Conservation (phyloP, 2,329 filamentous ascomycete genomes). For the Fusarium oxysporum region DNA sequence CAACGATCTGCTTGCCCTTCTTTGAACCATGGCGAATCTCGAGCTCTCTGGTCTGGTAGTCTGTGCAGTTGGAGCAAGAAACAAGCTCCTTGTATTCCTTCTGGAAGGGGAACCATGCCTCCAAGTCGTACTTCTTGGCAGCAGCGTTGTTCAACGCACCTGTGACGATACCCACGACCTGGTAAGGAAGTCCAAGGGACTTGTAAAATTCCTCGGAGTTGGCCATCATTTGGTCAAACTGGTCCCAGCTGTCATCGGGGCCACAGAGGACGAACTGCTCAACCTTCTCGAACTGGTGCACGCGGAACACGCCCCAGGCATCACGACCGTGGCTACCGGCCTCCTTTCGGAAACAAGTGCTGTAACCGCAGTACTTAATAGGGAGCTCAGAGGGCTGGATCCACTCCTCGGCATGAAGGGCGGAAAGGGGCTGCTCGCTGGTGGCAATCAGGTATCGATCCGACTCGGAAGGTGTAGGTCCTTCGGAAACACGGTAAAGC, state of each 20-base stretch:
- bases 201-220: slow-evolving; percentile 96
- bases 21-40: slow-evolving; percentile 94
- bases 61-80: slow-evolving; percentile 97
- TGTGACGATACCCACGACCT: slow-evolving; percentile 94
- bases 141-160: slow-evolving; percentile 83
- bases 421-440: slow-evolving; percentile 94
- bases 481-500: slow-evolving; percentile 94
- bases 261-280: slow-evolving; percentile 86
- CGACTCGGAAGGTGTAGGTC: slow-evolving; percentile 83
- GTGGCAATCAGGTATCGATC: slow-evolving; percentile 87
- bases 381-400: slow-evolving; percentile 85
- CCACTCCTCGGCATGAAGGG: slow-evolving; percentile 95
- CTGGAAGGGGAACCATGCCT: slow-evolving; percentile 97
- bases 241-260: slow-evolving; percentile 91
- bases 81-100: slow-evolving; percentile 99
- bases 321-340: slow-evolving; percentile 88
- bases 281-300: slow-evolving; percentile 97
- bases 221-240: slow-evolving; percentile 92
- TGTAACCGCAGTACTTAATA: slow-evolving; percentile 86
- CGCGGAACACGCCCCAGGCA: slow-evolving; percentile 97
- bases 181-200: slow-evolving; percentile 88
- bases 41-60: slow-evolving; percentile 94
- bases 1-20: slow-evolving; percentile 59
- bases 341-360: slow-evolving; percentile 95
- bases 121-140: slow-evolving; percentile 93